Base-by-base conservation (phyloP, 352 stramenopile genomes). In the Phytophthora ramorum region DNA sequence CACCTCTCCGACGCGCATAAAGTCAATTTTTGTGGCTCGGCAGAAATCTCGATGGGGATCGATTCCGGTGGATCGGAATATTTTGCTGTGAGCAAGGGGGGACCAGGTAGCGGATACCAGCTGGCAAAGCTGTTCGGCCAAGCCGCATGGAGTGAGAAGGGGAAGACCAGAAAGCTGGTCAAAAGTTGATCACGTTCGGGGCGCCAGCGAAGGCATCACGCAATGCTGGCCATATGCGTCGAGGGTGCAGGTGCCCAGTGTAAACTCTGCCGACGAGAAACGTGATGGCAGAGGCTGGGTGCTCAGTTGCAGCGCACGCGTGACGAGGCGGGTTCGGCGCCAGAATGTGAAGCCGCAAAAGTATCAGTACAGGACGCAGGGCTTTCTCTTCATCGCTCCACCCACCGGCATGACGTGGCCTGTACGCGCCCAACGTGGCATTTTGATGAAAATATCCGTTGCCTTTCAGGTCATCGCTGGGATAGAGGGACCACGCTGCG, bases 131-230 rank as follows among this genome's bases (percentile, higher is more conserved):
- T 37, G 40, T 48, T 66, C 41, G 30, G 16, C 7, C 2, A 46
- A 24, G 32, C 24, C 45, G 30, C 41, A 47, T 50, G 43, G 32
- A 67, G 47, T 58, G 57, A 67, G n/a, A 66, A 63, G 32, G 28
- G 41, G 26, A 66, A 66, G 57, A 38, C 52, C 52, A 16, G 38
- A 13, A 22, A 43, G 46, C 40, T 55, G 43, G 60, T 55, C 22
- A 57, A 51, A 50, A 41, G 49, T 58, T 66, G 49, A 66, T 71
- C 63, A 71, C 63, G 38, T 24, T 19, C 28, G 28, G 10, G 16
- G 14, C 35, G 12, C 6, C 28, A 28, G 43, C 44, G 24, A 45
- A 41, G 14, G 7, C 28, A 48, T 58, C 46, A 66, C 41, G 26
- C 10, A 40, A 22, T 34, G 16, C 13, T 22, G 12, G n/a, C 53